These are phyloP conservation scores for Amphicarpaea edgeworthii DNA, from an alignment of 306 rosid species.

Conservation along the genomic window DNA sequence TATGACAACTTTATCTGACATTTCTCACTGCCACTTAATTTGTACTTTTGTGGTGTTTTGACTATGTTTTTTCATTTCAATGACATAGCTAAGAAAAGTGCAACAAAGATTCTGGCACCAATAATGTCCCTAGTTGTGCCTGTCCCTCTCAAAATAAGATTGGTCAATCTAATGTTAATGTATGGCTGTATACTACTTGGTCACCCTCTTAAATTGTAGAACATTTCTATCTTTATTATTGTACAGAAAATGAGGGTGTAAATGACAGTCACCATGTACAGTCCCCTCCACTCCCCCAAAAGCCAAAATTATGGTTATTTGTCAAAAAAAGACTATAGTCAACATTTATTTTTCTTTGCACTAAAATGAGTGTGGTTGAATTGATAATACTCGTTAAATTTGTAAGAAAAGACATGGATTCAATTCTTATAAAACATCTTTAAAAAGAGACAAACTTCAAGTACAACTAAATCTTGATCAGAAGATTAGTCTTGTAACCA, in stretches of 20 bases:
- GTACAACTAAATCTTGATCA: not conserved
- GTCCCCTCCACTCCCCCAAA: not conserved
- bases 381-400: not conserved
- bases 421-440: not conserved
- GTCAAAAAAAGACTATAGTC: not conserved
- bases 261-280: not conserved
- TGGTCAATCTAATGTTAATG: too few species aligned
- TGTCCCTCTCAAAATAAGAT: conserved; percentile 16
- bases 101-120: not conserved
- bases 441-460: not conserved
- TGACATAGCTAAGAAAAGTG: not conserved
- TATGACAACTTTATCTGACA: not conserved
- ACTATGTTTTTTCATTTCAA: conserved; percentile 30
- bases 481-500: not conserved
- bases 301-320: not conserved
- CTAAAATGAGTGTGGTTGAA: not conserved
- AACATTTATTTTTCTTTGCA: not conserved
- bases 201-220: not conserved
- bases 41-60: conserved; percentile 11
- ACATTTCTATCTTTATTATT: not conserved
- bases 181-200: not conserved
- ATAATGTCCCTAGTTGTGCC: conserved; percentile 2
- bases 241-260: not conserved
- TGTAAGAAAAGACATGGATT: not conserved
- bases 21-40: conserved; percentile 4